Base-by-base conservation (phyloP, 768 basidiomycete genomes). In the Mycena epipterygia region DNA sequence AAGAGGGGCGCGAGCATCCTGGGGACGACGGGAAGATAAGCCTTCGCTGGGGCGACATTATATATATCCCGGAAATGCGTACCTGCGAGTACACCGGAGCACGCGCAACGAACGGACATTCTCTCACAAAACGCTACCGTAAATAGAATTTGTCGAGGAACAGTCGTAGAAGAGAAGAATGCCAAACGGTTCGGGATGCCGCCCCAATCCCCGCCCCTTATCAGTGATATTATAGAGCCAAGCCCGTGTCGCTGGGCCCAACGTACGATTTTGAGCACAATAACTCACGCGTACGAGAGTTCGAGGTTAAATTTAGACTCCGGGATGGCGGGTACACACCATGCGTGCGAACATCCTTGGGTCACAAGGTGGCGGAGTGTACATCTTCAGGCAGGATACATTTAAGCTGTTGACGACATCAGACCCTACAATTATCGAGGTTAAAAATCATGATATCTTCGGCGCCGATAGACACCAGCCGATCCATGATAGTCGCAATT, bases 361-460 rank as follows among this genome's bases (percentile, higher is more conserved):
- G 56, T 66, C 64, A 58, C 48, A 52, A 58, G 52, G 33, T 3
- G 23, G 21, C 57, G 37, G 29, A 25, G 19, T 42, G 27, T n/a
- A n/a, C n/a, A n/a, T n/a, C n/a, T n/a, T n/a, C n/a, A n/a, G n/a
- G n/a, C n/a, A n/a, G n/a, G n/a, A n/a, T 32, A 17, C 39, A 41
- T 41, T 9, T 11, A 14, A 5, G 52, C 25, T 57, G 64, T 49
- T 17, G n/a, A 64, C 30, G 27, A 16, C 33, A 37, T 66, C 82
- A 95, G 37, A 98, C 97, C 80, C 96, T 89, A 85, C 97, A 99
- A 80, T 99, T 98, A 79, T 95, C 92, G 73, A 99, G 81, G 71
- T 90, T 94, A 77, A 97, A 93, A 64, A 97, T 90, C 75, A 99
- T 82, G 59, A 99, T 88, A 79, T 99, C 98, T 80, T 95, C 89